A percentile compares a stretch with the other conserved stretches of the same genome.
Conservation (phyloP, 2,329 filamentous ascomycete species). For the Cercospora berteroae region DNA sequence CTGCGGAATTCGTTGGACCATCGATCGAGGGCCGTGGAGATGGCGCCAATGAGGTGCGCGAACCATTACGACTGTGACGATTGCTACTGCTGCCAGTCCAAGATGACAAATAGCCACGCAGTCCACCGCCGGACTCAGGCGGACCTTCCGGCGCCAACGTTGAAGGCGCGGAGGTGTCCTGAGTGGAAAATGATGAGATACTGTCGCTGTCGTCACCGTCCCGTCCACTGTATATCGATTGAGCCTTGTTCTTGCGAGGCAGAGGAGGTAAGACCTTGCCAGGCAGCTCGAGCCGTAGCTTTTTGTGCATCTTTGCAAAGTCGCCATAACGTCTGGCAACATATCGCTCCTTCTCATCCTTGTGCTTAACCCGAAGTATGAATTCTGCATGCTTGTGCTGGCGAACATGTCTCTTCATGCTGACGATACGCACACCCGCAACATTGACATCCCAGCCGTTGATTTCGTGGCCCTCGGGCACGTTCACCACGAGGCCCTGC, state of each 20-base stretch:
- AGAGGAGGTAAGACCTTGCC: constrained; percentile 84
- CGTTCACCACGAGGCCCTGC: constrained; percentile 78
- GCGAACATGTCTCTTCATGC: constrained; percentile 79
- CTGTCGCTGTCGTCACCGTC: constrained; percentile 71
- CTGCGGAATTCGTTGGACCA: constrained; percentile 20
- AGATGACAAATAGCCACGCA: constrained; percentile 45
- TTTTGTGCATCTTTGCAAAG: constrained; percentile 76
- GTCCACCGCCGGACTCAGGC: constrained; percentile 36
- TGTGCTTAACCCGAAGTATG: constrained; percentile 77
- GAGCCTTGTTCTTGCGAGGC: constrained; percentile 87
- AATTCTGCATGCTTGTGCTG: constrained; percentile 95
- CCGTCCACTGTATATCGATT: constrained; percentile 59
- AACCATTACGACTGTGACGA: constrained; percentile 44
- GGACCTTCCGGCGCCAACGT: constrained; percentile 17
- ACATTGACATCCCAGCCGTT: constrained; percentile 98
- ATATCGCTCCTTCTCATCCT: constrained; percentile 71
- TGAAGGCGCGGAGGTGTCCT: constrained; percentile 45
- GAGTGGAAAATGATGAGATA: constrained; percentile 74
- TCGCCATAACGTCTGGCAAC: constrained; percentile 85
- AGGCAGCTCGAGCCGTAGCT: constrained; percentile 77
- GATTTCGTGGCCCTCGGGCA: constrained; percentile 87
- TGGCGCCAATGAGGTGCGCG: constrained; percentile 37
- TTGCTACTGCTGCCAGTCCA: constrained; percentile 36
- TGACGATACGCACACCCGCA: constrained; percentile 77
- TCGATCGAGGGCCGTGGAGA: constrained; percentile 39